Evolutionary conservation across 495 filamentous ascomycete genomes (phyloP).

Genomic region (Aspergillus baeticus): DNA sequence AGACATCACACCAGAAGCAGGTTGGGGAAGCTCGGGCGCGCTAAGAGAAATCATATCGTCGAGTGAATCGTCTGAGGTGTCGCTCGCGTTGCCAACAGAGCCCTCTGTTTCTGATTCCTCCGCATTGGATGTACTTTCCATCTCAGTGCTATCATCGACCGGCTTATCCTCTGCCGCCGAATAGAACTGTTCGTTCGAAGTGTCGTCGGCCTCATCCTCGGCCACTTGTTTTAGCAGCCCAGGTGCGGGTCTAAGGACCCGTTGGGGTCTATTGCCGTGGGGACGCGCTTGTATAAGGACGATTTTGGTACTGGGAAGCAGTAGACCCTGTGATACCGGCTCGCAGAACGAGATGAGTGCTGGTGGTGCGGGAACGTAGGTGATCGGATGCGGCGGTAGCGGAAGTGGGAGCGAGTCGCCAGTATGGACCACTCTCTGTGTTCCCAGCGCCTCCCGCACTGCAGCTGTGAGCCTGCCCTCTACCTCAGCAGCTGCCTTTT

Average conservation of each 20-base stretch:
- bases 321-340: slow-evolving; percentile 79
- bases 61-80: slow-evolving; percentile 73
- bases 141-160: slow-evolving; percentile 57
- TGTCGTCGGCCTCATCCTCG: slow-evolving; percentile 73
- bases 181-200: slow-evolving; percentile 83
- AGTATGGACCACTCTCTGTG: slow-evolving; percentile 72
- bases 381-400: slow-evolving; percentile 83
- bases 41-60: slow-evolving; percentile 83
- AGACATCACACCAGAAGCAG: slow-evolving; percentile 66
- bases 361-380: slow-evolving; percentile 78
- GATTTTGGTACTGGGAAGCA: slow-evolving; percentile 68
- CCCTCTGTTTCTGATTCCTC: slow-evolving; percentile 55
- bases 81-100: slow-evolving; percentile 53
- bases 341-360: slow-evolving; percentile 64
- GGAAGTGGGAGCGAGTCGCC: slow-evolving; percentile 84
- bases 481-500: slow-evolving; percentile 40
- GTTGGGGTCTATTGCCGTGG: slow-evolving; percentile 32
- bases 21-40: slow-evolving; percentile 70
- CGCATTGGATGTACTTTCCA: slow-evolving; percentile 49
- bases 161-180: slow-evolving; percentile 77
- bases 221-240: slow-evolving; percentile 56
- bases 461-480: slow-evolving; percentile 71
- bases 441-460: slow-evolving; percentile 70
- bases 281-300: slow-evolving; percentile 64
- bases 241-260: slow-evolving; percentile 28